Evolutionary conservation across 1,139 yeast species (phyloP).

Genomic region (Pichia cactophila): DNA sequence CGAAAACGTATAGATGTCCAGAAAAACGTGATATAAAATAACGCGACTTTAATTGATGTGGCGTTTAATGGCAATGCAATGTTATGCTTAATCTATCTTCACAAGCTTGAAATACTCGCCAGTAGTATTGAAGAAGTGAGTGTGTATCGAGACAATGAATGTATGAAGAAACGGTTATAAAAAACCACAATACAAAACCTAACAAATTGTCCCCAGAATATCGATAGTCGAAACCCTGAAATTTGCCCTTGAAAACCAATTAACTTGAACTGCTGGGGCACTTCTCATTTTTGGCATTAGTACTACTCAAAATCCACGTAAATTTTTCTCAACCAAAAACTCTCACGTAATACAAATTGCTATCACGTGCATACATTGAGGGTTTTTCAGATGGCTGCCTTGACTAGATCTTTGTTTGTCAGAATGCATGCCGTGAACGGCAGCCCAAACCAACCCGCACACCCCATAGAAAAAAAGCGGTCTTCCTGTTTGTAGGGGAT

Average conservation of each 20-base stretch:
- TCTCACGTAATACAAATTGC: too few relatives aligned
- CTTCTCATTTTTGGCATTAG: too few relatives aligned
- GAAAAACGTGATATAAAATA: background rate
- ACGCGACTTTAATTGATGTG: conserved; percentile 1
- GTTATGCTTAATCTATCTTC: background rate
- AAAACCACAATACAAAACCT: background rate
- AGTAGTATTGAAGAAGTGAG: background rate
- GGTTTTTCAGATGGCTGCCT: background rate
- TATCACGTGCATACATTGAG: background rate
- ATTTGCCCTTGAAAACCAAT: background rate
- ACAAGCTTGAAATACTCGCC: background rate
- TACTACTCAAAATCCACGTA: too few relatives aligned
- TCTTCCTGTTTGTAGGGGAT: background rate
- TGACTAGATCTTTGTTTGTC: too few relatives aligned
- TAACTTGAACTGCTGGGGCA: background rate
- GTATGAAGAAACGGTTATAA: background rate
- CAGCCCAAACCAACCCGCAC: background rate
- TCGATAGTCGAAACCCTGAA: background rate
- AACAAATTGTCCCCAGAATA: background rate
- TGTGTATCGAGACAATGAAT: background rate
- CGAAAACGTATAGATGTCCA: background rate
- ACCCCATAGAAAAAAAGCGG: background rate
- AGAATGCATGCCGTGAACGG: background rate
- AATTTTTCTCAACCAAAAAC: too few relatives aligned
- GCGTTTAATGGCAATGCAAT: background rate